Evolutionary conservation across 352 stramenopile genomes (phyloP), one percentile per base, ranked within the genome.

Genomic region (Globisporangium viniferum): DNA sequence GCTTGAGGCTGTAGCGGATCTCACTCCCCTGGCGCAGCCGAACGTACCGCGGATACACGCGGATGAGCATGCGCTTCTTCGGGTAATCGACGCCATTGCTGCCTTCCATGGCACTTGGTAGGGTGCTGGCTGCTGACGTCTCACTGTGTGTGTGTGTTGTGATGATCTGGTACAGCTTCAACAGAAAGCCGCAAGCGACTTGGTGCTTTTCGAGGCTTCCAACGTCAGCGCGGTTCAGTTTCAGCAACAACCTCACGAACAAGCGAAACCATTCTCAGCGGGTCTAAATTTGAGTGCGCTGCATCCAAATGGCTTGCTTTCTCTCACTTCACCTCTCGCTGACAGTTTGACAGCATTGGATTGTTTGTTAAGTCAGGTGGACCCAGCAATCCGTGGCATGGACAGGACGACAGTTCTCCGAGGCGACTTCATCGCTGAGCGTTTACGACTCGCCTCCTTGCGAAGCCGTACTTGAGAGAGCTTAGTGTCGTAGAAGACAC

Each of bases 11-110:
- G 64, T 91, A 92, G 27, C 75, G 76, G 62, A 88, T 89, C 54
- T 89, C 80, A 24, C 80, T 84, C 8, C 82, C 82, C 46, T 89
- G 83, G 0, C 81, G 81, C 29, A 93, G 68, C 14, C 81, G 85
- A 9, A 90, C 72, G 67, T 88, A 90, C 24, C 83, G 79, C 3
- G 81, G 79, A 24, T 76, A 79, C n/a, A 91, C 77, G 14, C 76
- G 77, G 7, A 89, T 72, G 53, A 88, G 73, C 64, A 83, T 70
- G 20, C 73, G 68, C 61, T 80, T 84, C 57, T 73, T 81, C 18
- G 64, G 54, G 33, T 41, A 33, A 59, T 77, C 72, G 22, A 70
- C 54, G 12, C 59, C 63, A 36, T 44, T 44, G 14, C 58, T 53
- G 41, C 62, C 48, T 7, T 61, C 33, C 10, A 53, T 59, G 24